Percentiles rank a stretch among this genome's conserved stretches.
phyloP scores from a whole-genome alignment of 2,329 filamentous ascomycete species.

The Basipetospora chlamydospora region DNA sequence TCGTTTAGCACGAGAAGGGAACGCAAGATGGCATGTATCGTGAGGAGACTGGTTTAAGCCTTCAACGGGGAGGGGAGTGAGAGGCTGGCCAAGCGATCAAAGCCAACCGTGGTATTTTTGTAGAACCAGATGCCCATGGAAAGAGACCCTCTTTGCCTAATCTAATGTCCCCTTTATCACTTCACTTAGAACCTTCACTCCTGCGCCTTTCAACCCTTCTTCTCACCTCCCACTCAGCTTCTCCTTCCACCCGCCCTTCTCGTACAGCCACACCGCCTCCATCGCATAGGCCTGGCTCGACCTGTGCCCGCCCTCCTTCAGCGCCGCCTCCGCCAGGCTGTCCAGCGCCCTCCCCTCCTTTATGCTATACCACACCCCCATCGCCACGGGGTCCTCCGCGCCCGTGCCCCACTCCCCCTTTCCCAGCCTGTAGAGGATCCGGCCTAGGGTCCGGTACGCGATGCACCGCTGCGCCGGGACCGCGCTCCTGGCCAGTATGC shows the following conservation, averaged over 20 bases:
- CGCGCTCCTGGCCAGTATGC: constrained; percentile 62
- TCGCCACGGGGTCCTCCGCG: constrained; percentile 44
- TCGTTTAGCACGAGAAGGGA: too few relatives aligned
- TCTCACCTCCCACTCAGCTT: constrained; percentile 37
- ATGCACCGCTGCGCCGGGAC: constrained; percentile 81
- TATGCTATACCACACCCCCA: constrained; percentile 70
- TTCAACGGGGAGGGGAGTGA: too few relatives aligned
- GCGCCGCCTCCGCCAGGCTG: constrained; percentile 62
- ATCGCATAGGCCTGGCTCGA: constrained; percentile 74
- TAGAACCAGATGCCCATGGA: neutral
- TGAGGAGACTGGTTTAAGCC: too few relatives aligned
- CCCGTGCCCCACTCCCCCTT: constrained; percentile 52
- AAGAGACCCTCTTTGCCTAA: neutral
- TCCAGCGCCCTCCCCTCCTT: constrained; percentile 66
- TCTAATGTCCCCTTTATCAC: neutral
- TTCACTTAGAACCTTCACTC: neutral
- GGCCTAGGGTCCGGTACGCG: constrained; percentile 79
- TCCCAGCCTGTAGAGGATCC: constrained; percentile 72
- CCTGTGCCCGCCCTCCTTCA: constrained; percentile 53
- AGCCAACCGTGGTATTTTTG: neutral
- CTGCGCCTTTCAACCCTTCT: constrained; percentile 6
- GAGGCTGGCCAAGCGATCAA: too few relatives aligned
- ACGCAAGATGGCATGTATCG: too few relatives aligned
- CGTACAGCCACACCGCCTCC: constrained; percentile 76
- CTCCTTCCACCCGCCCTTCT: constrained; percentile 57